Evolutionary conservation across 2,329 filamentous ascomycete species (phyloP), one percentile per base, ranked within the genome.

Genomic region (Fusarium siculi): DNA sequence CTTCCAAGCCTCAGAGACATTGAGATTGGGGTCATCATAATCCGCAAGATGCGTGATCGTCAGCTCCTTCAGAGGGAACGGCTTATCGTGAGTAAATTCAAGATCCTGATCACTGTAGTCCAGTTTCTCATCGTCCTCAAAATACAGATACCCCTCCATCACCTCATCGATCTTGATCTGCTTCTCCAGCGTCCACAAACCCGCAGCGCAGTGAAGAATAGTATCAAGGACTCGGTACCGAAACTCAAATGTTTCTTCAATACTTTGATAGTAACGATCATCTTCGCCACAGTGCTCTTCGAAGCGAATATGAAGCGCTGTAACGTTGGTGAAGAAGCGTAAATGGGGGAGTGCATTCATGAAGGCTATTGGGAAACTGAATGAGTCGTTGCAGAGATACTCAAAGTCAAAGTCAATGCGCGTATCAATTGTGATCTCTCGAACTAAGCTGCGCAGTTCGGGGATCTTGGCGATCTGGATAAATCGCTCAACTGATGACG

Each of bases 171-270:
- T 74, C 11, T 58, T 12, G 1, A 23, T 12, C 21, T 76, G 74
- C 4, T 52, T 42, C 7, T 68, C 49, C 9, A 43, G 8, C 1
- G 65, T 73, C 72, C 74, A 76, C 19, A 64, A 19, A 0, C 74
- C 74, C 2, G 57, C 52, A 9, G 71, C 42, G 21, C 74, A 76
- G 23, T 72, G 61, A 4, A 53, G 59, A 1, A 76, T 40, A 2
- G 74, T 75, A 6, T 76, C 67, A 4, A 76, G 55, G 4, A 76
- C 61, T 2, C 36, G 47, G 4, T 70, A 70, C 6, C 70, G 39
- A 7, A 76, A 55, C 7, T n/a, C 16, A 9, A 36, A 65, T 0
- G 65, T 68, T 23, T 76, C 72, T 23, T 70, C 67, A 6, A 71
- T 32, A 0, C 10, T 14, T 14, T 7, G 4, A 0, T 9, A 7